Evolutionary conservation across 208 protist species (phyloP), one percentile per base, ranked within the genome.

Genomic region (Crithidia expoeki): DNA sequence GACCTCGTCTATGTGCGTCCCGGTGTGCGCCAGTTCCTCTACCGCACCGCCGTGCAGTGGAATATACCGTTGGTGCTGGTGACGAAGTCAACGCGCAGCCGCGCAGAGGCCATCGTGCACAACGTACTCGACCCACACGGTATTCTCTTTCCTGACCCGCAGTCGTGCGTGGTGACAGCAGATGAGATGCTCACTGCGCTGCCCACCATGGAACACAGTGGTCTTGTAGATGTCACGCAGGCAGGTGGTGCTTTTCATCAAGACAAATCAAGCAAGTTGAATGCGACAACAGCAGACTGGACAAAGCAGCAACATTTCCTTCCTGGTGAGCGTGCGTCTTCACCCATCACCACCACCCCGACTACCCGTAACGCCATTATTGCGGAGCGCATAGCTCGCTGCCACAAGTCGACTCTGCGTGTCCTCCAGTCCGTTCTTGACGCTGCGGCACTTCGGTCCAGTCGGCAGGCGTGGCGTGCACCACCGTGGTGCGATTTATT

Each of bases 1-100:
- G 90, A 95, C 63, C 56, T 84, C 12, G 72, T 95, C 38, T 92
- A 81, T 61, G 79, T 95, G 17, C 87, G 90, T 17, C 88, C 76
- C 12, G 80, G 80, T 9, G 62, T 92, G 28, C 81, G 87, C 10
- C 65, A 77, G 59, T 69, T 88, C 28, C 80, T 95, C 27, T 83
- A 86, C 52, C 52, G 59, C 38, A 59, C 77, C 9, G 68, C 74
- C 14, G 63, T 83, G 32, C 85, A 88, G 66, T 95, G 90, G 88
- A 80, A 79, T 25, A 92, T 95, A 50, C 87, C 87, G 17, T 16
- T 95, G 0, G 44, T 94, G 19, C 59, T 95, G 10, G 90, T 95
- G 38, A 94, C 90, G 11, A 90, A 92, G 52, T 93, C 87, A 0
- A 74, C 84, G 14, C 61, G 58, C 10, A 53, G 60, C n/a, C 85